Evolutionary conservation across 768 basidiomycete genomes (phyloP), one percentile per base, ranked within the genome.

Genomic region (Podaxis sp.): DNA sequence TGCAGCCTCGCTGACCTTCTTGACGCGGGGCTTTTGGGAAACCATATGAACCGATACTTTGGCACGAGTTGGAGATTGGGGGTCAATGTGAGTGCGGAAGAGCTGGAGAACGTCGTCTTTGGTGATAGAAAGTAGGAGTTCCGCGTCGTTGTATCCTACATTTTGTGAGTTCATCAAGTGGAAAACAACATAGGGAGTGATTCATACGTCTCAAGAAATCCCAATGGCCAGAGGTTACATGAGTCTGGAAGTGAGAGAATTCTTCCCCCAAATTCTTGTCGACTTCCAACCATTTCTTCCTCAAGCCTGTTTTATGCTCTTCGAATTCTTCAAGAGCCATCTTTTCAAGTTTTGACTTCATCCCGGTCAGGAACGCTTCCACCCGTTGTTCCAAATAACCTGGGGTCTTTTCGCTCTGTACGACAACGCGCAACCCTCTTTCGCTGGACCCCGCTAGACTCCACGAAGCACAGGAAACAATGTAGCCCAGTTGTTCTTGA

Each of bases 401-500:
- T 8, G 95, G 87, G 10, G 80, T 78, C 60, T 87, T 87, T 76
- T 98, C 95, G 71, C 91, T 93, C 76, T 99, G 97, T 33, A 99
- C 83, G 6, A 95, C 78, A 58, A 99, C 84, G 48, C 92, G 86
- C 64, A 95, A 75, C 6, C 95, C 95, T 65, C 85, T 82, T 64
- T 90, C 84, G 50, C 84, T 87, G 2, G 84, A 78, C n/a, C 91
- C 89, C 46, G 82, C 71, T 48, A 90, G 73, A 10, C 78, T 71
- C 84, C 84, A 87, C 33, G 76, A 71, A 0, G 79, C 78, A 66
- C 85, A 87, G 8, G 80, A 84, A 38, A 97, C 96, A 48, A 97
- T 82, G 73, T 99, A 99, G 4, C 97, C 97, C 1, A 99, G 82
- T 74, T 99, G 97, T 71, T 99, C 94, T 71, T 93, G 88, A 3